Base-by-base conservation (phyloP, 495 filamentous ascomycete genomes). In the Hapsidospora chrysogenum region DNA sequence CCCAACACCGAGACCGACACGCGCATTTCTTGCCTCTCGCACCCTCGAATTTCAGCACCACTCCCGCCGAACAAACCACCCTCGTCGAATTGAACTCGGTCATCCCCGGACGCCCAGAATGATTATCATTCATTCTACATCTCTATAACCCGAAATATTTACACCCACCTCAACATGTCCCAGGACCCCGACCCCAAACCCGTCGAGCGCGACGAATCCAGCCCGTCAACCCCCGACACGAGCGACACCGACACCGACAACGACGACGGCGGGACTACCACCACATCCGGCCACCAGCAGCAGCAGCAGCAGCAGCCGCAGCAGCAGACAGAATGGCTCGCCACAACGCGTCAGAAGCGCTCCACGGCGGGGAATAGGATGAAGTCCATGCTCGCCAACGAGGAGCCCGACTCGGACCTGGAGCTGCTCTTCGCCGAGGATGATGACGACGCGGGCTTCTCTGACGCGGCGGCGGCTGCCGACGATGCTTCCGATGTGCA, bases 281-380 rank as follows among this genome's bases (percentile, higher is more conserved):
- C n/a, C n/a, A 19, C 29, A n/a, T 41, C 39, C 0, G 42, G 6
- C 23, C 6, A 11, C 11, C 20, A 27, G 11, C 16, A 21, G 11
- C 5, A 36, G n/a, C 13, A 15, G 17, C 38, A 25, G 37, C 42
- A 27, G 41, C 33, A 46, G 15, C 16, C 21, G 8, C 33, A 46
- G 28, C 20, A 44, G 1, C 29, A 45, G 20, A 41, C 52, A 34
- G 80, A 92, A 56, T 78, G 79, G 48, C 66, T 94, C 46, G 75
- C 80, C 32, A 73, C 74, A 25, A 76, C 80, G 30, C 76, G 87
- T 43, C 68, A 68, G 36, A 81, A 77, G 52, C 81, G 87, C 49
- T 76, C 74, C 21, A 94, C 83, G 0, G 87, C 87, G 14, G 87
- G 87, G 31, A 85, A 77, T 41, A 72, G 83, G 42, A 76, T 94